Percentiles rank a stretch among this genome's conserved stretches.
Conservation (phyloP, 2,329 filamentous ascomycete genomes). For the Alternaria atra region DNA sequence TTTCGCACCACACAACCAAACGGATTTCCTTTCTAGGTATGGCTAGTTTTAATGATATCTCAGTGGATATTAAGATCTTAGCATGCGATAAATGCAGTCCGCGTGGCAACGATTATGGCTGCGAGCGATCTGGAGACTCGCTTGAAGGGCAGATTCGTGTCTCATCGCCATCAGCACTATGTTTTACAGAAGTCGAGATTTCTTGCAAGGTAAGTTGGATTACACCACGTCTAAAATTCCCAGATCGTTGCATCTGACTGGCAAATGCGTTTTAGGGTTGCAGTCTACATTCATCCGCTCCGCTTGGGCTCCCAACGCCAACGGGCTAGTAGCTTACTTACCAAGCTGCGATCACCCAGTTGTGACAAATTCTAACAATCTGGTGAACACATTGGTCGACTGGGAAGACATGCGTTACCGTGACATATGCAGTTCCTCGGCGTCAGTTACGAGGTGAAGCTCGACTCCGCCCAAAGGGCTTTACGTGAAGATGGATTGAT, state of each 20-base stretch:
- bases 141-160: constrained; percentile 13
- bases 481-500: constrained; percentile 7
- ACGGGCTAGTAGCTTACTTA: constrained; percentile 9
- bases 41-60: constrained; percentile 8
- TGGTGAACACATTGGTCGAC: constrained; percentile 4
- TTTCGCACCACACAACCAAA: constrained; percentile 5
- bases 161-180: constrained; percentile 4
- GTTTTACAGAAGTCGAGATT: constrained; percentile 15
- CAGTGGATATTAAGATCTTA: constrained; percentile 12
- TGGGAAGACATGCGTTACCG: constrained; percentile 8
- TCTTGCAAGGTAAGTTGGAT: constrained; percentile 9
- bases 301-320: constrained; percentile 9
- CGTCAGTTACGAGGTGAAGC: constrained; percentile 11
- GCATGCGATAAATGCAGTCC: constrained; percentile 16
- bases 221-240: neutral
- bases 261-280: constrained; percentile 6
- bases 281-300: constrained; percentile 7
- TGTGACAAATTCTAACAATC: constrained; percentile 9
- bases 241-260: constrained; percentile 6
- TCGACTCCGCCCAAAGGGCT: constrained; percentile 2
- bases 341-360: constrained; percentile 9
- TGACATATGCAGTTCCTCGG: constrained; percentile 17
- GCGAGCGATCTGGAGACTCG: constrained; percentile 12
- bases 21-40: constrained; percentile 1
- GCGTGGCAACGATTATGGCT: constrained; percentile 9